Conservation (phyloP, 441 rosid species). For the Populus tomentosa region DNA sequence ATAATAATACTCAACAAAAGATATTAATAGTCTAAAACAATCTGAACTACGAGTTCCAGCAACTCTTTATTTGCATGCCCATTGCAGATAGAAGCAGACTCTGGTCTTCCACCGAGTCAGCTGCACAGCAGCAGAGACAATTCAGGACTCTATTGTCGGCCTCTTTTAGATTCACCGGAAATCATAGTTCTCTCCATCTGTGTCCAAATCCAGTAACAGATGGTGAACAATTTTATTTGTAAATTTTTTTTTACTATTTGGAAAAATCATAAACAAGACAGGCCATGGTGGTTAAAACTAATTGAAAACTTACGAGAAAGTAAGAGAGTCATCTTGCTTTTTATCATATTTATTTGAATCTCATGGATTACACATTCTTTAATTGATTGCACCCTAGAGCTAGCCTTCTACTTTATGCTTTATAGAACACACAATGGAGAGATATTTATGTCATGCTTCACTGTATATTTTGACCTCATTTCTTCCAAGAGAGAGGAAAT, state of each 20-base stretch:
- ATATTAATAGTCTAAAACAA: neutral
- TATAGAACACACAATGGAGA: neutral
- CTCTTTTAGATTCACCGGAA: neutral
- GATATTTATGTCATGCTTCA: neutral
- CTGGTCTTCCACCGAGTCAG: neutral
- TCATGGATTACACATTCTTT: neutral
- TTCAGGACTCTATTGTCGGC: neutral
- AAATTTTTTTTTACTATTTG: neutral
- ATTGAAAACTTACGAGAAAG: neutral
- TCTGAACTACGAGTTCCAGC: neutral
- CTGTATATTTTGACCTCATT: neutral
- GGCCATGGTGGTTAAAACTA: neutral
- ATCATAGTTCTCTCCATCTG: constrained; percentile 3
- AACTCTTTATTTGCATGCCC: neutral
- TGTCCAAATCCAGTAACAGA: neutral
- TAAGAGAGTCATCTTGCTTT: neutral
- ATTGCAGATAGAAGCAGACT: neutral
- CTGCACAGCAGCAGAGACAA: neutral
- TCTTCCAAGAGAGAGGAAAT: neutral
- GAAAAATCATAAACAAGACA: neutral
- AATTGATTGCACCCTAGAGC: neutral
- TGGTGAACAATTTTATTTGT: neutral
- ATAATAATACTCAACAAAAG: neutral
- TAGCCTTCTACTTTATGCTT: neutral
- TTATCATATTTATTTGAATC: neutral